phyloP scores from a whole-genome alignment of 2,329 filamentous ascomycete genomes.

The Ophiosphaerella herpotricha region DNA sequence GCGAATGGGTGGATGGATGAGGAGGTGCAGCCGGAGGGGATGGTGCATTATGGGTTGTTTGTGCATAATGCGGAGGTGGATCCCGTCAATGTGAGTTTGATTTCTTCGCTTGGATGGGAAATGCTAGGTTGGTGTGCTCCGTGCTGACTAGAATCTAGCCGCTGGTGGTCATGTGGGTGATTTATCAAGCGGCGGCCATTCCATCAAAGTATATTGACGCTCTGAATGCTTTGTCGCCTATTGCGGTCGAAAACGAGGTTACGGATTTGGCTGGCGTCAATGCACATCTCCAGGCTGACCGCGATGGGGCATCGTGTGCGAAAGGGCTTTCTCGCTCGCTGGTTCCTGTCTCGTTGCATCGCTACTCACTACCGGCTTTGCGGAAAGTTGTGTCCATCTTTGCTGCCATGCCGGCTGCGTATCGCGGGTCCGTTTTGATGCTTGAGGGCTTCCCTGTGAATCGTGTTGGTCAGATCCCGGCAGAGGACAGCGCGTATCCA shows the following conservation, averaged over 20 bases:
- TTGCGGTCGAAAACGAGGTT: conserved; percentile 7
- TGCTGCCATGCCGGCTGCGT: conserved; percentile 10
- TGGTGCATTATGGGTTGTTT: conserved; percentile 21
- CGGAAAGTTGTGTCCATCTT: conserved; percentile 19
- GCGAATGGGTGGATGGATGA: conserved; percentile 6
- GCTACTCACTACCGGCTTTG: conserved; percentile 12
- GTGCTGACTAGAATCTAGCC: too few relatives aligned
- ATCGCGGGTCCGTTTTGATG: conserved; percentile 15
- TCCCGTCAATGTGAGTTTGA: conserved; percentile 13
- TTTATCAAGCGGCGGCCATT: conserved; percentile 2
- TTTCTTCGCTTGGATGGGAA: not conserved
- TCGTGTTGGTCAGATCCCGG: conserved; percentile 14
- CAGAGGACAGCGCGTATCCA: conserved; percentile 24
- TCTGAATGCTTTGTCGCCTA: conserved; percentile 18
- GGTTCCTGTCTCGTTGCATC: conserved; percentile 15
- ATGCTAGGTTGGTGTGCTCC: too few relatives aligned
- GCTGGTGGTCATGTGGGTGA: too few relatives aligned
- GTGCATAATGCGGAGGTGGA: conserved; percentile 16
- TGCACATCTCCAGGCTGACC: conserved; percentile 4
- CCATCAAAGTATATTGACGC: conserved; percentile 22
- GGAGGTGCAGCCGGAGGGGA: conserved; percentile 12
- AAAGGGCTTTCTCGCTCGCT: conserved; percentile 15
- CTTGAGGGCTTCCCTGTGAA: conserved; percentile 25
- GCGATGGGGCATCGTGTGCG: conserved; percentile 10
- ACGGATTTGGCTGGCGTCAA: conserved; percentile 23